phyloP scores from a whole-genome alignment of 164 flowering plant genomes.

The Nymphaea colorata region DNA sequence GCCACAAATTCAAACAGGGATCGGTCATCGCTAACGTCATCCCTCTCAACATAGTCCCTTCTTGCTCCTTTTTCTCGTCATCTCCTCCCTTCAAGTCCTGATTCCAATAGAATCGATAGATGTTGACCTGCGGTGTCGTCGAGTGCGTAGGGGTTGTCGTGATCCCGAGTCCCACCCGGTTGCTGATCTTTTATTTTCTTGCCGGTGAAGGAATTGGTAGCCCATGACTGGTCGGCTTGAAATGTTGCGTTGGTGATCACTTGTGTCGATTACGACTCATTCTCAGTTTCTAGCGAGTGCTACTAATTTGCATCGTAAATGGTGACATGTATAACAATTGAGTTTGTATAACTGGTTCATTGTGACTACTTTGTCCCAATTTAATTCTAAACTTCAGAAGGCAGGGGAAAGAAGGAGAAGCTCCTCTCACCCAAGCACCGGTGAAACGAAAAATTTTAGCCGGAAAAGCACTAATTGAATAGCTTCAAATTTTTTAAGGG shows the following conservation, averaged over 20 bases:
- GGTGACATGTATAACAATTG: not conserved
- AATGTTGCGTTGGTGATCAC: not conserved
- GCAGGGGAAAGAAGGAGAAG: too few species aligned
- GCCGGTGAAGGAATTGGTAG: not conserved
- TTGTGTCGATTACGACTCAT: not conserved
- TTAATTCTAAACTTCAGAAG: not conserved
- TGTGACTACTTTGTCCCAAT: not conserved
- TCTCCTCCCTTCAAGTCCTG: too few species aligned
- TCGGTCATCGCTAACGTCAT: not conserved
- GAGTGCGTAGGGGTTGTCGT: too few species aligned
- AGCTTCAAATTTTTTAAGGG: not conserved
- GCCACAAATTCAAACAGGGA: not conserved
- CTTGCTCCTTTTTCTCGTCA: too few species aligned
- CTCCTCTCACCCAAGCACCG: too few species aligned
- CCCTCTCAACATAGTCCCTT: not conserved
- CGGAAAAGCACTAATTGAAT: too few species aligned
- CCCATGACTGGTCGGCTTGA: not conserved
- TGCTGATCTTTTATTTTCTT: too few species aligned
- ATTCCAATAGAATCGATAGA: too few species aligned
- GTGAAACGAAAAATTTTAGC: too few species aligned
- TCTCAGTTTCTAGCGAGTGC: not conserved
- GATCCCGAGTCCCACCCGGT: too few species aligned
- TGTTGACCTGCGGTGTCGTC: too few species aligned
- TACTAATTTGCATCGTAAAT: not conserved
- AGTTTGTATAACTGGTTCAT: not conserved